Conservation (phyloP, 768 basidiomycete genomes). For the Kwoniella dendrophila region DNA sequence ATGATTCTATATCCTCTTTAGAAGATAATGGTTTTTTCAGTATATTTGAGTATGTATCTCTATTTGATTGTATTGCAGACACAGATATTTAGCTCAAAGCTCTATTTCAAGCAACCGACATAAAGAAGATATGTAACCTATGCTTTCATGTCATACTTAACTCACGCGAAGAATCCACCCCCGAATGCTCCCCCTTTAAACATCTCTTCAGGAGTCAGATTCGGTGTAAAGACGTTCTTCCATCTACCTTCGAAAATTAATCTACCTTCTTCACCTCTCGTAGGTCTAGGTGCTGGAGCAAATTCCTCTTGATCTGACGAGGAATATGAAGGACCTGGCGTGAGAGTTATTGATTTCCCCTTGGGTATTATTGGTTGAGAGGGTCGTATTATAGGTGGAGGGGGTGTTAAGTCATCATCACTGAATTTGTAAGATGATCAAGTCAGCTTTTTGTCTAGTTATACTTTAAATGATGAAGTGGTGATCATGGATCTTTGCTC, state of each 20-base stretch:
- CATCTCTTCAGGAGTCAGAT: conserved; percentile 54
- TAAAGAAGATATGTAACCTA: too few species aligned
- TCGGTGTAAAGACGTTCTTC: conserved; percentile 51
- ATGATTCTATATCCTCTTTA: conserved; percentile 18
- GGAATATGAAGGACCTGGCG: conserved; percentile 35
- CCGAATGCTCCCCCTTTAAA: conserved; percentile 53
- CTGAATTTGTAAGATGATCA: conserved; percentile 3
- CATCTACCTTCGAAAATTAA: conserved; percentile 51
- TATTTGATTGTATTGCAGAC: background rate
- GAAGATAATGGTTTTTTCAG: conserved; percentile 35
- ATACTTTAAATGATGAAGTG: background rate
- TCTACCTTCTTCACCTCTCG: conserved; percentile 33
- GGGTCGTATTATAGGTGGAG: background rate
- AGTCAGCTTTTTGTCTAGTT: background rate
- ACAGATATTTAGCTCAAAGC: background rate
- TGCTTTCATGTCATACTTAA: too few species aligned
- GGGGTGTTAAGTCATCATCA: conserved; percentile 3
- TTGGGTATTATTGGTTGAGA: conserved; percentile 21
- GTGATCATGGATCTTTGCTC: background rate
- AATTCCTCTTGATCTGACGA: background rate
- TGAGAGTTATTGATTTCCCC: conserved; percentile 18
- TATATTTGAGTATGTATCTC: conserved; percentile 48
- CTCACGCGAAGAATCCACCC: conserved; percentile 51
- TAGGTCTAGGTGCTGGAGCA: conserved; percentile 32
- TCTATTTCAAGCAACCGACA: background rate